Conservation (phyloP, 2,329 filamentous ascomycete genomes). For the Phaeophleospora eucalypticola region DNA sequence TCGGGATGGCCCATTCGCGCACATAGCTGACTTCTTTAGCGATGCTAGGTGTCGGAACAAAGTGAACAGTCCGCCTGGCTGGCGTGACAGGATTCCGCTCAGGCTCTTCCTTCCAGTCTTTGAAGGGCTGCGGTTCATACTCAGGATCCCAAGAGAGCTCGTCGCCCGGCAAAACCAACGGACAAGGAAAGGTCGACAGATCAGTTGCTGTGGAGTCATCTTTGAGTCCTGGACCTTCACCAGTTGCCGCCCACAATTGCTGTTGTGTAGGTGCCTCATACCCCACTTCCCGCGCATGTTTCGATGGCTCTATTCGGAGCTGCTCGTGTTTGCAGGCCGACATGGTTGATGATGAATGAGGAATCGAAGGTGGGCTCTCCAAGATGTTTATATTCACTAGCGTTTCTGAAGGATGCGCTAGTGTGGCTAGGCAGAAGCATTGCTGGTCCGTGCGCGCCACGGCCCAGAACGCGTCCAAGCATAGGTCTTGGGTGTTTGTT, state of each 20-base stretch:
- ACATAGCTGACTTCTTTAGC: constrained; percentile 37
- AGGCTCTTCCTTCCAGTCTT: constrained; percentile 46
- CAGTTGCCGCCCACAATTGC: constrained; percentile 1
- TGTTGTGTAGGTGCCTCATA: constrained; percentile 29
- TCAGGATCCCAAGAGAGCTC: constrained; percentile 54
- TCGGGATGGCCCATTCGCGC: constrained; percentile 41
- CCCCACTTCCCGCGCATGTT: constrained; percentile 34
- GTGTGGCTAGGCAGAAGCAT: too few relatives aligned
- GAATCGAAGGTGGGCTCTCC: too few relatives aligned
- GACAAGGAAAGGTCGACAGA: constrained; percentile 49
- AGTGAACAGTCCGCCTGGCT: constrained; percentile 50
- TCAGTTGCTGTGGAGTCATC: too few relatives aligned
- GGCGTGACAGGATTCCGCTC: constrained; percentile 49
- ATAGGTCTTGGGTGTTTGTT: too few relatives aligned
- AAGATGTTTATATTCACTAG: too few relatives aligned
- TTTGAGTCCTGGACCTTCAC: constrained; percentile 3
- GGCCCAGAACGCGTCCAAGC: too few relatives aligned
- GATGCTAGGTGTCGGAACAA: constrained; percentile 47
- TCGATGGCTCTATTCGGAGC: constrained; percentile 29
- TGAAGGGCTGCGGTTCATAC: constrained; percentile 50
- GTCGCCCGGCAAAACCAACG: constrained; percentile 58
- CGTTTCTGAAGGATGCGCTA: too few relatives aligned
- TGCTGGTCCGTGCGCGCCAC: too few relatives aligned
- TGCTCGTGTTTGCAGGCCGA: constrained; percentile 10
- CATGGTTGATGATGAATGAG: neutral